Base-by-base conservation (phyloP, 2,329 filamentous ascomycete genomes). In the Fusarium albidum region DNA sequence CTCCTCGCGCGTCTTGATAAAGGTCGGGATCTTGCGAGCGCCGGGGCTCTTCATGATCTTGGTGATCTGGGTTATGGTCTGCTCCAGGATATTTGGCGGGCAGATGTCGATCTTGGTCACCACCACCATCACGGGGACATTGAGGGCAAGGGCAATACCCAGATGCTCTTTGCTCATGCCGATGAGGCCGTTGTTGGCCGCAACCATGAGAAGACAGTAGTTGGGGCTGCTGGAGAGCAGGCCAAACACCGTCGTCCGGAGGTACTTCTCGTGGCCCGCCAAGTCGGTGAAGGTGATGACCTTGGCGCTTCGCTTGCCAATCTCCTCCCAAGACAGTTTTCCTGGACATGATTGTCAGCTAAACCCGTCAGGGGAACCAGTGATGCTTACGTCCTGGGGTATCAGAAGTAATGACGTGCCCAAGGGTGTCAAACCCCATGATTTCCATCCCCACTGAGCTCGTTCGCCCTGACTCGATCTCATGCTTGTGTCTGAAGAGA, bases 391-490 rank as follows among this genome's bases (percentile, higher is more conserved):
- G 85, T 1, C 92, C 94, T 3, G 93, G 90, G 1, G 88, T 89
- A 52, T 89, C 89, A 32, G 91, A 94, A 13, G 87, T 85, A 13
- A 98, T 84, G 25, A 96, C 89, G 21, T 93, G 85, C 25, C 95
- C 94, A 49, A 84, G 83, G 43, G 89, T 92, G 73, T 98, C 92
- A 66, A 97, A 99, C 3, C 95, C 95, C 89, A 98, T 92, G 57
- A 98, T 98, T 73, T 99, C 95, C 93, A 98, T 96, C 34, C 95
- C 94, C 1, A 99, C 95, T 0, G 93, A 97, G 70, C 92, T 96
- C 9, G 95, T 99, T 61, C 95, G 84, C 2, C 95, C 95, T 39
- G 91, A 95, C 75, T 99, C 95, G 33, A 98, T 90, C 75, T 99
- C 95, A 69, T 99, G 95, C 75, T 99, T 98, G 74, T 99, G 95